Percentiles rank a stretch among this genome's conserved stretches.
These are phyloP conservation scores for Xylariaceae sp. DNA, from an alignment of 2,329 filamentous ascomycete genomes.

Conservation along the genomic window DNA sequence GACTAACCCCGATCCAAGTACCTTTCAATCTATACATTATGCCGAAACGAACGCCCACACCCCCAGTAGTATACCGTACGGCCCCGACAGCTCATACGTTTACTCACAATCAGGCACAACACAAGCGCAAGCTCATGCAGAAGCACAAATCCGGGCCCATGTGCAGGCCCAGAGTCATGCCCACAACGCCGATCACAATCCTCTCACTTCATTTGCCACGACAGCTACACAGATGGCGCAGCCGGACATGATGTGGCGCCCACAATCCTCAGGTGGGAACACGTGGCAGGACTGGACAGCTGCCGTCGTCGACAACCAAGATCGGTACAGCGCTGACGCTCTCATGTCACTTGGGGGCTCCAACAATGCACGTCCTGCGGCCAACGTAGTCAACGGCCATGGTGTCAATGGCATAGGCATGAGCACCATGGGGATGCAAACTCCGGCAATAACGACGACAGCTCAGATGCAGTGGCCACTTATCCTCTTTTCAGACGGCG, in stretches of 20 bases:
- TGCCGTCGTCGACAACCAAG: slow-evolving; percentile 47
- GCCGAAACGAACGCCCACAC: slow-evolving; percentile 21
- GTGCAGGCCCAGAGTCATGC: slow-evolving; percentile 14
- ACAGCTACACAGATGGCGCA: slow-evolving; percentile 29
- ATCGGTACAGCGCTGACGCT: slow-evolving; percentile 47
- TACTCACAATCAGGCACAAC: slow-evolving; percentile 25
- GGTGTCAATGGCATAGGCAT: slow-evolving; percentile 19
- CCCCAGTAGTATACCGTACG: slow-evolving; percentile 24
- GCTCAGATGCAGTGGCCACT: slow-evolving; percentile 31
- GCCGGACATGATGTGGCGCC: slow-evolving; percentile 28
- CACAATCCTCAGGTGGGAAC: slow-evolving; percentile 34
- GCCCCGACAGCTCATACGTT: slow-evolving; percentile 24
- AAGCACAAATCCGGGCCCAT: slow-evolving; percentile 23
- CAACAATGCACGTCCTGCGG: slow-evolving; percentile 13
- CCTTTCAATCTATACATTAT: slow-evolving; percentile 27
- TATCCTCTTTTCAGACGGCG: slow-evolving; percentile 29
- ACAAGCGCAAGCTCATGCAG: slow-evolving; percentile 21
- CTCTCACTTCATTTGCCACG: slow-evolving; percentile 27
- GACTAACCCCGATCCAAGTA: slow-evolving; percentile 20
- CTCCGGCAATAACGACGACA: slow-evolving; percentile 20
- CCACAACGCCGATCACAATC: slow-evolving; percentile 22
- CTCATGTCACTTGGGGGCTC: slow-evolving; percentile 42
- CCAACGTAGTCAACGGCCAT: slow-evolving; percentile 19
- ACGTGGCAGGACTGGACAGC: slow-evolving; percentile 54
- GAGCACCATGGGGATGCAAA: slow-evolving; percentile 23